phyloP scores from a whole-genome alignment of 495 filamentous ascomycete species.

The Penicillium lividum region DNA sequence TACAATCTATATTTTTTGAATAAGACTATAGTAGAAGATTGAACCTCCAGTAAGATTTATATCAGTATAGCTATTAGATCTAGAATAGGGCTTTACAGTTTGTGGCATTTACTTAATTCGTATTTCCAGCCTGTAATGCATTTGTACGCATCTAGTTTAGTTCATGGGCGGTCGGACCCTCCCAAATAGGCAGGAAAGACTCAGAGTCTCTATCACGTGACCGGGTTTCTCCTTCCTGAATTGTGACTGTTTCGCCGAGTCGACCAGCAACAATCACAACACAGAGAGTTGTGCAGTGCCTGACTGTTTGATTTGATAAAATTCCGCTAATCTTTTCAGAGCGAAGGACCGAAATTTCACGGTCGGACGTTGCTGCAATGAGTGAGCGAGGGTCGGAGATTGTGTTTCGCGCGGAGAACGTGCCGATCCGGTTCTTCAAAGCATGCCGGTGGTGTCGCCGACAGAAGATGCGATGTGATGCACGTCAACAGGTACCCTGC shows the following conservation, averaged over 20 bases:
- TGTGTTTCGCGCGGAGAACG: conserved; percentile 37
- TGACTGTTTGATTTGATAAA: neutral
- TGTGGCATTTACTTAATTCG: too few relatives aligned
- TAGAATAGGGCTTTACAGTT: too few relatives aligned
- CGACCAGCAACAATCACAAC: neutral
- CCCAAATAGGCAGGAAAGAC: too few relatives aligned
- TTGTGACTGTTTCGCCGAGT: conserved; percentile 1
- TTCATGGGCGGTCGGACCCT: too few relatives aligned
- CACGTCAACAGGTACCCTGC: conserved; percentile 43
- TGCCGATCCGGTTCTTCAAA: conserved; percentile 42
- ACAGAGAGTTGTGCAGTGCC: neutral
- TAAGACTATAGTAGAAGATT: too few relatives aligned
- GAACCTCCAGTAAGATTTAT: too few relatives aligned
- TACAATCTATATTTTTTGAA: too few relatives aligned
- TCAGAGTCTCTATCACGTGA: conserved; percentile 13
- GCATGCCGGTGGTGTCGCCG: conserved; percentile 45
- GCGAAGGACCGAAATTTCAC: neutral
- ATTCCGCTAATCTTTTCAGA: neutral
- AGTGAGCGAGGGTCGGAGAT: conserved; percentile 37
- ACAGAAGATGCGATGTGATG: conserved; percentile 49
- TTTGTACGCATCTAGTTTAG: too few relatives aligned
- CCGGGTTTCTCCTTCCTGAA: conserved; percentile 12
- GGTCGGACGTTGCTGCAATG: conserved; percentile 12
- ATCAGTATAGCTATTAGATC: too few relatives aligned
- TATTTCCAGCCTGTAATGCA: too few relatives aligned